Evolutionary conservation across 768 basidiomycete genomes (phyloP), one percentile per base, ranked within the genome.

Genomic region (Lentinula edodes): DNA sequence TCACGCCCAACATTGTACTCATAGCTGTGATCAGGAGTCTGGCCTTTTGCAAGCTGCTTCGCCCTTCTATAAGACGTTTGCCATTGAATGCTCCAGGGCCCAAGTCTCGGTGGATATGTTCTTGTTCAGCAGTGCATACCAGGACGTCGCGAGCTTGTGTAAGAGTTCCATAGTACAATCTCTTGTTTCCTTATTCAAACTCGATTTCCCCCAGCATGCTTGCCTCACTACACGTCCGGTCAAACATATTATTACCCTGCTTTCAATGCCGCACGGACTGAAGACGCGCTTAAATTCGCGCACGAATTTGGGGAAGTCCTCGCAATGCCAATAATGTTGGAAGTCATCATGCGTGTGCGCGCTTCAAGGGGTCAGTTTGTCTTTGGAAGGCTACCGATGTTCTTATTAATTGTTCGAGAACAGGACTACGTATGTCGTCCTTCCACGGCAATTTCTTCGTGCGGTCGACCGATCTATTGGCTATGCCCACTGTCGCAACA

Each of bases 361-460:
- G 95, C 95, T n/a, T 94, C 97, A 0, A 83, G 93, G 78, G 94
- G 92, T 92, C 62, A 28, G 73, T 67, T 6, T n/a, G 10, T 18
- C 41, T 10, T 52, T 13, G 57, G 61, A 61, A 58, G 58, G 6
- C 52, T 48, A 4, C 60, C 66, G 38, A 55, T 23, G 2, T 10
- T 59, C 18, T 32, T 43, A 42, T 45, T 35, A 12, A n/a, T 64
- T 61, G 23, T 28, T 39, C 34, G 58, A 10, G 39, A 36, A 23
- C 63, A 90, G 90, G 95, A 63, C 77, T 98, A 50, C 89, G 95
- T 54, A 93, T 98, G 94, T 88, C 95, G 6, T 91, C 93, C 0
- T 98, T 96, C 90, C 94, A 98, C 67, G 96, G 96, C 63, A 98
- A 98, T 78, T 97, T 98, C 80, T 98, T 98, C 71, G 93, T 97